phyloP scores from a whole-genome alignment of 1,284 basidiomycete species.

The Ceratobasidium sp. region DNA sequence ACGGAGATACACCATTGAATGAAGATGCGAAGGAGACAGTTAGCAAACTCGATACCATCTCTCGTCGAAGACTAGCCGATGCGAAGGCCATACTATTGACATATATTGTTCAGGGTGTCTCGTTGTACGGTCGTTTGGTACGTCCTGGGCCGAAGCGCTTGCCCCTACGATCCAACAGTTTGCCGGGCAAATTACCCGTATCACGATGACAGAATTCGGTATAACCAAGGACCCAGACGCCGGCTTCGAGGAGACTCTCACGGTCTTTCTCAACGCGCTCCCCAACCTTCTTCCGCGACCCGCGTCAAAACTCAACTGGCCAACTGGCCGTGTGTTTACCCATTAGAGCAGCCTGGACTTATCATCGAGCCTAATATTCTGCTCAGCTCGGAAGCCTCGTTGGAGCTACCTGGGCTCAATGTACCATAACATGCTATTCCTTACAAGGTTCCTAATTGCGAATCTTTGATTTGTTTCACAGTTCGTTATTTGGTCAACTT shows the following conservation, averaged over 20 bases:
- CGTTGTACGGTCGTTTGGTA: neutral
- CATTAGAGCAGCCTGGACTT: too few species aligned
- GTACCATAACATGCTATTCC: too few species aligned
- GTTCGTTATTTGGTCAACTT: too few species aligned
- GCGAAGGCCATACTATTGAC: neutral
- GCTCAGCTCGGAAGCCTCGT: too few species aligned
- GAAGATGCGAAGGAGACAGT: neutral
- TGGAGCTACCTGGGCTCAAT: too few species aligned
- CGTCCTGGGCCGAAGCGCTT: neutral
- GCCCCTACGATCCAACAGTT: neutral
- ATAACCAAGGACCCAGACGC: neutral
- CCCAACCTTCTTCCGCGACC: conserved; percentile 52
- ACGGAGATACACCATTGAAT: neutral
- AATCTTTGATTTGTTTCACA: too few species aligned
- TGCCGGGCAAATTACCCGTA: neutral
- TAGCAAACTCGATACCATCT: neutral
- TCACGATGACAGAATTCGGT: too few species aligned
- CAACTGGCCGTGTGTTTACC: too few species aligned
- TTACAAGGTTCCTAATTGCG: too few species aligned
- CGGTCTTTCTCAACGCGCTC: too few species aligned
- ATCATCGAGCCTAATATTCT: too few species aligned
- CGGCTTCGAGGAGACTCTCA: neutral
- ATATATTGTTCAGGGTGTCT: neutral
- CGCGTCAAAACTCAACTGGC: too few species aligned
- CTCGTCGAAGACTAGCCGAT: neutral